A percentile compares a stretch with the other conserved stretches of the same genome.
phyloP scores from a whole-genome alignment of 2,329 filamentous ascomycete genomes.

The Sordariomycetes sp. region DNA sequence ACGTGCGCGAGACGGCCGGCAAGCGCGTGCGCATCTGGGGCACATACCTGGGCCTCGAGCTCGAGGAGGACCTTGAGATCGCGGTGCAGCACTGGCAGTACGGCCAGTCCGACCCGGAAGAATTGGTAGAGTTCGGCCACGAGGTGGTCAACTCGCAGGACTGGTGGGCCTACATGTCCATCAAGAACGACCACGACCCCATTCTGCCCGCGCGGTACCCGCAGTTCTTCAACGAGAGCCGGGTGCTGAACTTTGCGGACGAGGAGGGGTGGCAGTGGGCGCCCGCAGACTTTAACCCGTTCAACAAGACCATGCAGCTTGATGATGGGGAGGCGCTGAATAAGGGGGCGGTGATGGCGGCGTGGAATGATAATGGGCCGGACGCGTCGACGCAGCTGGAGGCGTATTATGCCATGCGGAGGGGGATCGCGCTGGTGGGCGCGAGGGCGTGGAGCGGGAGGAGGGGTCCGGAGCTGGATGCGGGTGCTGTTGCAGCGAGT shows the following conservation, averaged over 20 bases:
- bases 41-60: slow-evolving; percentile 14
- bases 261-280: slow-evolving; percentile 31
- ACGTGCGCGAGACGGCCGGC: slow-evolving; percentile 29
- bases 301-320: slow-evolving; percentile 28
- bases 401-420: slow-evolving; percentile 32
- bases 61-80: slow-evolving; percentile 14
- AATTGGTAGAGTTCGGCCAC: slow-evolving; percentile 24
- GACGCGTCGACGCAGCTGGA: slow-evolving; percentile 36
- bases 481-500: slow-evolving; percentile 15
- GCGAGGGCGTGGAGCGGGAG: slow-evolving; percentile 31
- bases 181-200: slow-evolving; percentile 40
- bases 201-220: slow-evolving; percentile 33
- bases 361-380: slow-evolving; percentile 37
- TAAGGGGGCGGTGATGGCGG: slow-evolving; percentile 26
- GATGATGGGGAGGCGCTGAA: slow-evolving; percentile 15
- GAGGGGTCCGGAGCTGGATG: slow-evolving; percentile 19
- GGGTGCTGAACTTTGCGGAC: slow-evolving; percentile 31
- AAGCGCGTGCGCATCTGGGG: slow-evolving; percentile 44
- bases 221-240: slow-evolving; percentile 32
- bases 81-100: slow-evolving; percentile 37
- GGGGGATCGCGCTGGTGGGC: slow-evolving; percentile 30
- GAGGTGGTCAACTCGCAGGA: slow-evolving; percentile 33
- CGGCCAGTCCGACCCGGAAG: slow-evolving; percentile 31
- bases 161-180: slow-evolving; percentile 42
- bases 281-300: slow-evolving; percentile 29